phyloP scores from a whole-genome alignment of 2,329 filamentous ascomycete species.

The Coniochaeta sp. region DNA sequence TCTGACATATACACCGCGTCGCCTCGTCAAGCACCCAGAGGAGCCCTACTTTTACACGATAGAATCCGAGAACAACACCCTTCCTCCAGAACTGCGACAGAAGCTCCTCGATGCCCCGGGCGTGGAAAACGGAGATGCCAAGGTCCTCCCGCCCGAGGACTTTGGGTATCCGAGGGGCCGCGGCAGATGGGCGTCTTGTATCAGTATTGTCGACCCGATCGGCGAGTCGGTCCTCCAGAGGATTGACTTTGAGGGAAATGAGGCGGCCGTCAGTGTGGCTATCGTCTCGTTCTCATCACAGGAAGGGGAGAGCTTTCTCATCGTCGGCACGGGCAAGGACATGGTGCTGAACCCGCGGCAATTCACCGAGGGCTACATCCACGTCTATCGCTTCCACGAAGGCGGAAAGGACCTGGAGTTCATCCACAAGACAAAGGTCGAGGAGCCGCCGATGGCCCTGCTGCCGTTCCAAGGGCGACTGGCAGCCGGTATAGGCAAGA shows the following conservation, averaged over 20 bases:
- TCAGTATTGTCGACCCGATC: constrained; percentile 83
- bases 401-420: constrained; percentile 86
- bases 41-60: constrained; percentile 89
- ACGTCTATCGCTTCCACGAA: constrained; percentile 85
- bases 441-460: constrained; percentile 83
- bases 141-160: constrained; percentile 65
- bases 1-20: constrained; percentile 83
- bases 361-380: constrained; percentile 74
- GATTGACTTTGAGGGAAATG: constrained; percentile 80
- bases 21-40: constrained; percentile 81
- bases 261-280: constrained; percentile 81
- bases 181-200: constrained; percentile 92
- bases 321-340: constrained; percentile 91
- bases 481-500: constrained; percentile 75
- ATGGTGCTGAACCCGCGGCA: constrained; percentile 71
- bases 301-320: constrained; percentile 82
- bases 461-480: constrained; percentile 89
- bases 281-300: constrained; percentile 82
- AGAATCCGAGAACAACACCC: constrained; percentile 85
- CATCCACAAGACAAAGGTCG: constrained; percentile 91
- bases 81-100: constrained; percentile 71
- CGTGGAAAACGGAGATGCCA: constrained; percentile 64
- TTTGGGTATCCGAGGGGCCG: constrained; percentile 83
- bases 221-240: constrained; percentile 63
- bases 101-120: constrained; percentile 66